Evolutionary conservation across 148 eudicot genomes (phyloP).

Genomic region (Suaeda aralocaspica): DNA sequence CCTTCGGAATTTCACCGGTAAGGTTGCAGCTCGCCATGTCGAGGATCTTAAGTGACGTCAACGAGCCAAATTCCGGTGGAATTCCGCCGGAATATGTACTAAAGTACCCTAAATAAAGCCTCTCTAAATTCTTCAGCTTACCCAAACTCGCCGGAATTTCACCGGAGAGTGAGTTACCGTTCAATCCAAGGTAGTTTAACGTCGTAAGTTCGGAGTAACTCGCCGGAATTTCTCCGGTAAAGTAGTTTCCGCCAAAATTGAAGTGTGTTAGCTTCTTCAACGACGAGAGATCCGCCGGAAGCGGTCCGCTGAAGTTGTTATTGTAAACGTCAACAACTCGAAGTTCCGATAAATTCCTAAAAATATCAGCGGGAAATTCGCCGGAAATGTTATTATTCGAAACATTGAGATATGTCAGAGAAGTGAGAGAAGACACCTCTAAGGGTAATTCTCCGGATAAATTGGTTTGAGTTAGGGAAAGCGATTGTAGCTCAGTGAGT

Average conservation of each 20-base stretch:
- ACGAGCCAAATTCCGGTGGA: conserved; percentile 54
- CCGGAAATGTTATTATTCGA: conserved; percentile 47
- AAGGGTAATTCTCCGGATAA: conserved; percentile 58
- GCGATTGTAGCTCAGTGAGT: conserved; percentile 36
- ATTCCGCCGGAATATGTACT: conserved; percentile 56
- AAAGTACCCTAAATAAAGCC: conserved; percentile 40
- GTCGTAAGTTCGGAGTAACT: conserved; percentile 33
- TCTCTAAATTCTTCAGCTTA: conserved; percentile 15
- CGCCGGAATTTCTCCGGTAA: conserved; percentile 65
- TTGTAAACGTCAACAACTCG: conserved; percentile 55
- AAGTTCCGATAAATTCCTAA: conserved; percentile 28
- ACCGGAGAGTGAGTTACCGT: conserved; percentile 56
- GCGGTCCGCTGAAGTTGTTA: conserved; percentile 56
- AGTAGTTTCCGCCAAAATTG: conserved; percentile 65
- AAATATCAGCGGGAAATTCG: conserved; percentile 29
- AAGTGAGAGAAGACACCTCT: conserved; percentile 32
- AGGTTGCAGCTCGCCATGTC: conserved; percentile 50
- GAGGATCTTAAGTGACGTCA: conserved; percentile 28
- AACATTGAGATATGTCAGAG: conserved; percentile 42
- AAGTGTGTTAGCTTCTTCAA: conserved; percentile 35
- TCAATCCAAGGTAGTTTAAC: conserved; percentile 37
- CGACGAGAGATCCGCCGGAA: conserved; percentile 39
- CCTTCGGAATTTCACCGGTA: conserved; percentile 52
- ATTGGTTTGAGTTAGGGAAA: conserved; percentile 36
- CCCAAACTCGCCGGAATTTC: conserved; percentile 46